Evolutionary conservation across 805 yeast species (phyloP), one percentile per base, ranked within the genome.

Genomic region (Phaffomyces antillensis): DNA sequence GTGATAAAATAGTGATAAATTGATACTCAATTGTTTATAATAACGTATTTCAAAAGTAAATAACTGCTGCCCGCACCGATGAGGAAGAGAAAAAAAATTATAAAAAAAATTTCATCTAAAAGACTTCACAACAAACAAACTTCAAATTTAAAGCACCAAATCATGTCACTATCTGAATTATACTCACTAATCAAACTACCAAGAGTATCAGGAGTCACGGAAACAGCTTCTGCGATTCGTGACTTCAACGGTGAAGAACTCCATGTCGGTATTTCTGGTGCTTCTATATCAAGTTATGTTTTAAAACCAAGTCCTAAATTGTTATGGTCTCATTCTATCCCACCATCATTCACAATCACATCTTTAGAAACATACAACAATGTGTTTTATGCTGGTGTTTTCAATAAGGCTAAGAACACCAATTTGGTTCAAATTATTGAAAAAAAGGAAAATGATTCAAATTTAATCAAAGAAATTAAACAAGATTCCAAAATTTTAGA

Each of bases 281-380:
- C 61, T 6, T 54, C 61, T 13, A 50, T 58, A 36, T 54, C 60
- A 6, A 54, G 54, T 31, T 73, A 73, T 53, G 63, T 73, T 20
- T 62, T 75, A 42, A 71, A 65, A 44, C 81, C 81, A 36, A 67
- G 76, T 33, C 81, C 81, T 10, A 73, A 72, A 52, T 61, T 75
- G 38, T 59, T 70, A 36, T 75, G 80, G 81, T 71, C 78, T 5
- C 67, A 68, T 52, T 73, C 79, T 17, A 64, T 75, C 31, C 67
- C 75, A 7, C 79, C 79, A 12, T 54, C 66, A 3, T 65, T 67
- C 32, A 41, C 61, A 3, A 65, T 75, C 32, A 67, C 68, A 37
- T 36, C 47, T n/a, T 43, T 57, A 12, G 53, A 51, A 18, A 45
- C 31, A 13, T 30, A 45, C 12, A 32, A 25, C 0, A 50, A 45